These are phyloP conservation scores for Hypomyces perniciosus DNA, from an alignment of 2,329 filamentous ascomycete species.

Conservation along the genomic window DNA sequence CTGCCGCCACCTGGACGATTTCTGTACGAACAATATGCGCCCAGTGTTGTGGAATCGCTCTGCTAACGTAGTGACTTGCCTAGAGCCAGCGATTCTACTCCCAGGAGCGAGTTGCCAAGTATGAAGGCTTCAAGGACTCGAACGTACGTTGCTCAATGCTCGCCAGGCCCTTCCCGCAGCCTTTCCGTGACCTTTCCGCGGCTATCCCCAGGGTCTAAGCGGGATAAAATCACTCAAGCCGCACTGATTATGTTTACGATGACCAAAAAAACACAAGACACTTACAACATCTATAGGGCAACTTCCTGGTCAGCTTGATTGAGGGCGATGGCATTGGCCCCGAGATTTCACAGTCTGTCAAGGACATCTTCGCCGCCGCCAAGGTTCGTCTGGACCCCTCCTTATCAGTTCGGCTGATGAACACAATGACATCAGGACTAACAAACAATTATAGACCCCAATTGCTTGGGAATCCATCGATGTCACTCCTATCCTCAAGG, in stretches of 20 bases:
- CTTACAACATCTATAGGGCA: slow-evolving; percentile 56
- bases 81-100: slow-evolving; percentile 59
- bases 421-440: slow-evolving; percentile 15
- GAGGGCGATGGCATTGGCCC: slow-evolving; percentile 99
- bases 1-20: slow-evolving; percentile 36
- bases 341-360: slow-evolving; percentile 95
- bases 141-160: slow-evolving; percentile 57
- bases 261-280: slow-evolving; percentile 12
- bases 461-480: slow-evolving; percentile 97
- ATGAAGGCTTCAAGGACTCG: slow-evolving; percentile 81
- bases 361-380: slow-evolving; percentile 96
- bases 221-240: slow-evolving; percentile 38
- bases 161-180: slow-evolving; percentile 7
- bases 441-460: slow-evolving; percentile 55
- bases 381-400: slow-evolving; percentile 53
- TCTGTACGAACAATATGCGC: slow-evolving; percentile 24
- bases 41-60: neutral
- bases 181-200: slow-evolving; percentile 16
- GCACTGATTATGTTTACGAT: neutral
- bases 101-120: slow-evolving; percentile 77
- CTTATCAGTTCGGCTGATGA: neutral
- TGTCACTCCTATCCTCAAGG: slow-evolving; percentile 86
- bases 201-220: slow-evolving; percentile 20
- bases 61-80: neutral
- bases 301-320: slow-evolving; percentile 93